Conservation (phyloP, 2,329 filamentous ascomycete genomes). For the Hyphodiscus sp. region DNA sequence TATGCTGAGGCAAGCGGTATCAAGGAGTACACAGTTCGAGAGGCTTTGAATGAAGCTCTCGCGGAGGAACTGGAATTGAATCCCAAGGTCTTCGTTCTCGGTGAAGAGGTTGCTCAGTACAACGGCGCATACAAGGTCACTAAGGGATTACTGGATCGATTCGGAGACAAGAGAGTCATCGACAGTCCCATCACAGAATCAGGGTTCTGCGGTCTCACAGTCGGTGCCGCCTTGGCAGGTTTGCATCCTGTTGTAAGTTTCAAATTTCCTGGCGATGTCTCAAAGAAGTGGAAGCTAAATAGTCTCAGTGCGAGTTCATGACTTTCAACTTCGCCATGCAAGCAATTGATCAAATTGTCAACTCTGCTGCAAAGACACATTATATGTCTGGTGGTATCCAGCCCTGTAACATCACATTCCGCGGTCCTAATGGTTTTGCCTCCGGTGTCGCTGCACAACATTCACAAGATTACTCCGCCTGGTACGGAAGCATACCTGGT, state of each 20-base stretch:
- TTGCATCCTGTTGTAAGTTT: slow-evolving; percentile 82
- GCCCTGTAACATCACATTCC: slow-evolving; percentile 99
- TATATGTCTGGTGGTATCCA: slow-evolving; percentile 99
- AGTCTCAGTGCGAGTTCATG: slow-evolving; percentile 93
- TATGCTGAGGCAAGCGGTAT: slow-evolving; percentile 41
- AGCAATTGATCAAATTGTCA: slow-evolving; percentile 99
- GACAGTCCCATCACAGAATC: slow-evolving; percentile 98
- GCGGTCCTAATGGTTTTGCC: slow-evolving; percentile 97
- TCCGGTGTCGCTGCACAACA: slow-evolving; percentile 94
- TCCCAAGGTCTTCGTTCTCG: slow-evolving; percentile 89
- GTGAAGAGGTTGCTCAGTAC: slow-evolving; percentile 99
- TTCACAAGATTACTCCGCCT: slow-evolving; percentile 97
- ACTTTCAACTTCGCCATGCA: slow-evolving; percentile 99
- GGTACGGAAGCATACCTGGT: slow-evolving; percentile 97
- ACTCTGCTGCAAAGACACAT: slow-evolving; percentile 97
- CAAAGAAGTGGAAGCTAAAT: background rate
- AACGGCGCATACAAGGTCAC: slow-evolving; percentile 99
- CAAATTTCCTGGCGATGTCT: slow-evolving; percentile 1
- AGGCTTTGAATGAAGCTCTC: slow-evolving; percentile 95
- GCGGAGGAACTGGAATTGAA: slow-evolving; percentile 95
- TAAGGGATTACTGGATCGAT: slow-evolving; percentile 93
- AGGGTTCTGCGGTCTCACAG: slow-evolving; percentile 87
- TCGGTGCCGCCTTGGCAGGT: slow-evolving; percentile 90
- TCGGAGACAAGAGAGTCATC: slow-evolving; percentile 95
- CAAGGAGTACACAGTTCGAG: slow-evolving; percentile 95